A percentile compares a stretch with the other conserved stretches of the same genome.
These are phyloP conservation scores for Vinca major DNA, from an alignment of 305 asterid genomes.

Conservation along the genomic window DNA sequence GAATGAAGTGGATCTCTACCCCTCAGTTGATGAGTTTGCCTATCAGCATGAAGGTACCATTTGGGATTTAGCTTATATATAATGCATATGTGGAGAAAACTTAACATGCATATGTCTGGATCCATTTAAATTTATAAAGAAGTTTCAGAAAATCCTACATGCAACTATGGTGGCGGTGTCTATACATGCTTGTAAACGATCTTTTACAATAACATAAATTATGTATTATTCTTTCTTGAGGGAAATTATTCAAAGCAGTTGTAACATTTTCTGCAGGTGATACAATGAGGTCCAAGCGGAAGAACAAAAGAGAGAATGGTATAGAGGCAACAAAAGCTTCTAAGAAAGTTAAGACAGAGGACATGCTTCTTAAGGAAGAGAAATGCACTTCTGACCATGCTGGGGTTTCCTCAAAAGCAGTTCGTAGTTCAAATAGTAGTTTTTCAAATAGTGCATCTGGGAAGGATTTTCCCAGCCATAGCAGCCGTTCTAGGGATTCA, in stretches of 20 bases:
- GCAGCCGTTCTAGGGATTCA: constrained; percentile 31
- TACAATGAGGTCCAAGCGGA: constrained; percentile 32
- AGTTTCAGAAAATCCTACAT: not conserved
- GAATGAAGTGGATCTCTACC: constrained; percentile 34
- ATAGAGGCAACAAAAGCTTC: constrained; percentile 47
- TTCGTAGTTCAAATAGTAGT: constrained; percentile 33
- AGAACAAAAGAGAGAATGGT: constrained; percentile 50
- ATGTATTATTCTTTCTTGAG: constrained; percentile 11
- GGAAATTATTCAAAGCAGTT: not conserved
- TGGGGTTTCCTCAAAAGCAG: constrained; percentile 43
- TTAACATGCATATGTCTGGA: not conserved
- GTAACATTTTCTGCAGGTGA: constrained; percentile 31
- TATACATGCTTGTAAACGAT: not conserved
- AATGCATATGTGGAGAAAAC: not conserved
- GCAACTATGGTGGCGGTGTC: not conserved
- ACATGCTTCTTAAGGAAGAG: constrained; percentile 36
- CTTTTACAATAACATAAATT: constrained; percentile 1
- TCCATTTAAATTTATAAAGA: not conserved
- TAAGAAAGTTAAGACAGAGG: constrained; percentile 64
- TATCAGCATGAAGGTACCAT: constrained; percentile 25
- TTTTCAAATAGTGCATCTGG: constrained; percentile 36
- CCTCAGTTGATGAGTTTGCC: constrained; percentile 40
- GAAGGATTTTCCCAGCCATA: constrained; percentile 32
- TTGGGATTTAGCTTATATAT: not conserved
- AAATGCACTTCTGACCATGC: constrained; percentile 37